A percentile compares a stretch with the other conserved stretches of the same genome.
Conservation (phyloP, 306 rosid species). For the Aeschynomene evenia region DNA sequence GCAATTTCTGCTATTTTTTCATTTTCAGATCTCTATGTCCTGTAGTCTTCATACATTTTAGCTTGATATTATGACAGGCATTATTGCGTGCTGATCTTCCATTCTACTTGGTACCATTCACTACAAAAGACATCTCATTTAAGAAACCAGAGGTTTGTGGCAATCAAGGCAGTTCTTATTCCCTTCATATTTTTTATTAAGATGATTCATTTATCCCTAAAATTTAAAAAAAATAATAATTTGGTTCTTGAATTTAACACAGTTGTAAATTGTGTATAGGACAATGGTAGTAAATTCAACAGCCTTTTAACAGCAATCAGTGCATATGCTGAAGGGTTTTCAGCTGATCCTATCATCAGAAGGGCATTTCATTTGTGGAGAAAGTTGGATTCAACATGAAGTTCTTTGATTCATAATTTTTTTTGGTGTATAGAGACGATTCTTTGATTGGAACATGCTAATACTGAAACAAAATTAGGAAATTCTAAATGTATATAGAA, state of each 20-base stretch:
- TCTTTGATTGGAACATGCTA: slow-evolving; percentile 19
- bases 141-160: slow-evolving; percentile 81
- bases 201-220: no score
- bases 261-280: slow-evolving; percentile 44
- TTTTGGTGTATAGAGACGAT: slow-evolving; percentile 26
- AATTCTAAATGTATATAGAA: slow-evolving; percentile 25
- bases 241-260: no score
- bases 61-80: slow-evolving; percentile 60
- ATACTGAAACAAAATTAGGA: neutral
- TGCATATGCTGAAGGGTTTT: slow-evolving; percentile 92
- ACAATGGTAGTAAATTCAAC: slow-evolving; percentile 61
- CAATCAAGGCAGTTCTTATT: slow-evolving; percentile 4
- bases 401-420: slow-evolving; percentile 9
- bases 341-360: slow-evolving; percentile 76
- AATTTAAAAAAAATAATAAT: no score
- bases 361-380: slow-evolving; percentile 56
- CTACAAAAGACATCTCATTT: slow-evolving; percentile 60
- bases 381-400: slow-evolving; percentile 42
- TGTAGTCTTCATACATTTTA: slow-evolving; percentile 11
- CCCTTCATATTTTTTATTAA: neutral
- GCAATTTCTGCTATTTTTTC: neutral
- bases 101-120: slow-evolving; percentile 82
- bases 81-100: slow-evolving; percentile 90
- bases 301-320: slow-evolving; percentile 71
- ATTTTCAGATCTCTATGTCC: neutral